Percentiles rank a stretch among this genome's conserved stretches.
phyloP scores from a whole-genome alignment of 106 monocot species.

The Dendrobium chrysotoxum region DNA sequence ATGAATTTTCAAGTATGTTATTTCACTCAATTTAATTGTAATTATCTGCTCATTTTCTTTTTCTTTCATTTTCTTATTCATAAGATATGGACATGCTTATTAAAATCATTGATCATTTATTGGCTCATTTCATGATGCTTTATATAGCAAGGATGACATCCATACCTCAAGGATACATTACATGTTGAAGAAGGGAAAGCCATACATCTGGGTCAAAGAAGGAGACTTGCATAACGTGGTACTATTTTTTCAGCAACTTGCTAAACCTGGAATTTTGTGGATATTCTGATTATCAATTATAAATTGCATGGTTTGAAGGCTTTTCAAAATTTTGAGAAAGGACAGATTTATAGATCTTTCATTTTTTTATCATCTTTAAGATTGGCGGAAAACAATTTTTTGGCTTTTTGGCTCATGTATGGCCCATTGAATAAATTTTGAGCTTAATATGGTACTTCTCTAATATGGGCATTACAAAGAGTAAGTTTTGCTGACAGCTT shows the following conservation, averaged over 20 bases:
- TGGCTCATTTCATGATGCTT: background rate
- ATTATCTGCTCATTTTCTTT: too few species aligned
- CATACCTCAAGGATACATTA: slow-evolving; percentile 60
- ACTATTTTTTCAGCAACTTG: background rate
- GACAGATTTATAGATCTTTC: background rate
- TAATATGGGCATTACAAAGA: background rate
- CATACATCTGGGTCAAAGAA: slow-evolving; percentile 52
- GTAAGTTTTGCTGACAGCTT: slow-evolving; percentile 9
- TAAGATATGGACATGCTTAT: background rate
- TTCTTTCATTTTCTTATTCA: too few species aligned
- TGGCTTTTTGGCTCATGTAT: background rate
- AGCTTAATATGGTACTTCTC: background rate
- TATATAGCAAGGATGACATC: slow-evolving; percentile 50
- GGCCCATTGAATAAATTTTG: background rate
- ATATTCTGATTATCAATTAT: background rate
- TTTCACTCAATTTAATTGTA: too few species aligned
- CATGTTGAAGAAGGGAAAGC: slow-evolving; percentile 47
- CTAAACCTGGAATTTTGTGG: background rate
- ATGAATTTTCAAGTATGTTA: too few species aligned
- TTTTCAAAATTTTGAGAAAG: slow-evolving; percentile 2
- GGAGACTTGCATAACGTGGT: slow-evolving; percentile 57
- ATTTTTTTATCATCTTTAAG: background rate
- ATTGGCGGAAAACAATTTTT: background rate
- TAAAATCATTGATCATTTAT: background rate
- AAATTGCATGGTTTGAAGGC: background rate